Conservation (phyloP, 2,329 filamentous ascomycete species). For the Aspergillus uvarum region DNA sequence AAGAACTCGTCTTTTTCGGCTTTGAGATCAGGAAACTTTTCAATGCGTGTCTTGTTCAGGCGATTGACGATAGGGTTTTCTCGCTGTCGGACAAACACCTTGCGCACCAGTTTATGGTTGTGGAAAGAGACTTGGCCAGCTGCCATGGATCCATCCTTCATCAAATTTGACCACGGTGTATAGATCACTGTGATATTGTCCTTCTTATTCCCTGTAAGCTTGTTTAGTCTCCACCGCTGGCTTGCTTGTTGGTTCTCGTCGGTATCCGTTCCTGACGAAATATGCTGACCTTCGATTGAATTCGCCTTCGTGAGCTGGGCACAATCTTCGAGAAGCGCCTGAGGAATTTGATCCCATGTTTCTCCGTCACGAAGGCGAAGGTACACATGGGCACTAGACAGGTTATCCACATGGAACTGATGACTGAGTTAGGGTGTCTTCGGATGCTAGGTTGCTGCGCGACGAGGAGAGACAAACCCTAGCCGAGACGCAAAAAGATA, state of each 20-base stretch:
- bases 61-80: conserved; percentile 93
- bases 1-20: conserved; percentile 77
- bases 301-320: conserved; percentile 99
- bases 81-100: conserved; percentile 73
- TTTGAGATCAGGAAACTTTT: conserved; percentile 79
- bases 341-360: conserved; percentile 78
- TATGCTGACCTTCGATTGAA: conserved; percentile 78
- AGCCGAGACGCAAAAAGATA: background rate
- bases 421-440: conserved; percentile 10
- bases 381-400: conserved; percentile 96
- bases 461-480: conserved; percentile 32
- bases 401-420: conserved; percentile 95
- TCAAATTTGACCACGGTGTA: conserved; percentile 94
- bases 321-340: conserved; percentile 76
- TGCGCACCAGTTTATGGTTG: conserved; percentile 78
- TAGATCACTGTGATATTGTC: conserved; percentile 97
- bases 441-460: background rate
- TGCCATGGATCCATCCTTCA: conserved; percentile 94
- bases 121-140: conserved; percentile 94
- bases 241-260: background rate
- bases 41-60: conserved; percentile 94
- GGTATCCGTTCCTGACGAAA: background rate
- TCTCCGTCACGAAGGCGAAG: conserved; percentile 77
- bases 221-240: conserved; percentile 15
- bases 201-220: conserved; percentile 81